Base-by-base conservation (phyloP, 495 filamentous ascomycete genomes). In the Platismatia glauca region DNA sequence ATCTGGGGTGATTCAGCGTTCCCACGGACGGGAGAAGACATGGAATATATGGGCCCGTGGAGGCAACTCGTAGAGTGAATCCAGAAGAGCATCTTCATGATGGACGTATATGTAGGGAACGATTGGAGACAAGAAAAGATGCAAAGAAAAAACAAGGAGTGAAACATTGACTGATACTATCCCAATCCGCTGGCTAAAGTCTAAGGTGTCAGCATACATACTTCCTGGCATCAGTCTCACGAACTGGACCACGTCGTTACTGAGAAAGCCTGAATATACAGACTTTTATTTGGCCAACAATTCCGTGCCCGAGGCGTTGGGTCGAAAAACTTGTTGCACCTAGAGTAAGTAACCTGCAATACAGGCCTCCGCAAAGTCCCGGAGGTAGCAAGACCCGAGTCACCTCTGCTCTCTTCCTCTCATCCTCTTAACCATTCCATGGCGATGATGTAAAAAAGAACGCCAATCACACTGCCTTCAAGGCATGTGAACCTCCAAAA, bases 381-480 rank as follows among this genome's bases (percentile, higher is more conserved):
- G 38, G 38, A 39, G 1, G 38, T 15, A 39, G 38, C 1, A 20
- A 20, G 41, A 43, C 41, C 20, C 18, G 18, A 43, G 8, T 43
- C 20, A 43, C 20, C 0, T 7, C 6, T 43, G 3, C 20, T 8
- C 9, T 7, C 20, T 9, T n/a, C 27, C n/a, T 48, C 20, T 27
- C 13, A n/a, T 27, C 44, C 44, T 20, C n/a, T n/a, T n/a, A n/a
- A 48, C 44, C 27, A 15, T 18, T 31, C 27, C 48, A 52, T 31
- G 4, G 31, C 24, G 1, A 31, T 16, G 12, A 52, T 52, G 48
- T 52, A 27, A 52, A 31, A 24, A 46, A 31, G 24, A 9, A 52
- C 48, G 18, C 27, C 48, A 52, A 52, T 18, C 46, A 31, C 46
- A 52, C 62, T 53, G 43, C 62, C 43, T 59, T 64, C 37, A 37